Evolutionary conservation across 164 flowering plant genomes (phyloP).

Genomic region (Vitis cinerea): DNA sequence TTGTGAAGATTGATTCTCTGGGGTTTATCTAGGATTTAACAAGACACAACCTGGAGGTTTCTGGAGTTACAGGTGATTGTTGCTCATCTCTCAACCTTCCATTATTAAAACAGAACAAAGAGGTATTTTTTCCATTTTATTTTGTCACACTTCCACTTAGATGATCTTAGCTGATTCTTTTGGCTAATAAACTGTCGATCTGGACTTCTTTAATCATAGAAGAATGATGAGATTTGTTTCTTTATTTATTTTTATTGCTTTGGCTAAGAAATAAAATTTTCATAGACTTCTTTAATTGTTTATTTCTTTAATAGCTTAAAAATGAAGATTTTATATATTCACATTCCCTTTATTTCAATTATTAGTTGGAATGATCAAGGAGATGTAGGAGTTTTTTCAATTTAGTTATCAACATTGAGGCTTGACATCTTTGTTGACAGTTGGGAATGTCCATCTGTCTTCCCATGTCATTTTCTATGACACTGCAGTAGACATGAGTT

Average conservation of each 20-base stretch:
- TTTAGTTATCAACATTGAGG: neutral
- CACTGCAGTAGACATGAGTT: too few relatives aligned
- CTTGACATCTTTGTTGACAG: too few relatives aligned
- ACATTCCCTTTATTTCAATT: neutral
- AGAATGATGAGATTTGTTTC: neutral
- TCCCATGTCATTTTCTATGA: too few relatives aligned
- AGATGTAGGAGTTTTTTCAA: neutral
- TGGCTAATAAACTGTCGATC: neutral
- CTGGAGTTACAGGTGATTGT: constrained; percentile 9
- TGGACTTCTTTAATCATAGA: too few relatives aligned
- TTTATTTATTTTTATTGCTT: too few relatives aligned
- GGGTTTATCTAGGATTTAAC: constrained; percentile 20
- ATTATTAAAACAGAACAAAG: constrained; percentile 21
- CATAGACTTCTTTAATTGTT: neutral
- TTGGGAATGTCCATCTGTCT: too few relatives aligned
- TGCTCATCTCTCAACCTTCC: constrained; percentile 19
- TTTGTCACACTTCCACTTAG: neutral
- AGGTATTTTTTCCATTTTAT: constrained; percentile 15
- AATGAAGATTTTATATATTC: neutral
- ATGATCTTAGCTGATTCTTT: neutral
- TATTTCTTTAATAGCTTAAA: neutral
- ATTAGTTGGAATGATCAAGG: neutral
- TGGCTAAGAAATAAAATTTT: too few relatives aligned
- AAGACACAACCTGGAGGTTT: constrained; percentile 14
- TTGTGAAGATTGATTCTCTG: constrained; percentile 12